Conservation (phyloP, 257 asterid species). For the Solanum pennellii region DNA sequence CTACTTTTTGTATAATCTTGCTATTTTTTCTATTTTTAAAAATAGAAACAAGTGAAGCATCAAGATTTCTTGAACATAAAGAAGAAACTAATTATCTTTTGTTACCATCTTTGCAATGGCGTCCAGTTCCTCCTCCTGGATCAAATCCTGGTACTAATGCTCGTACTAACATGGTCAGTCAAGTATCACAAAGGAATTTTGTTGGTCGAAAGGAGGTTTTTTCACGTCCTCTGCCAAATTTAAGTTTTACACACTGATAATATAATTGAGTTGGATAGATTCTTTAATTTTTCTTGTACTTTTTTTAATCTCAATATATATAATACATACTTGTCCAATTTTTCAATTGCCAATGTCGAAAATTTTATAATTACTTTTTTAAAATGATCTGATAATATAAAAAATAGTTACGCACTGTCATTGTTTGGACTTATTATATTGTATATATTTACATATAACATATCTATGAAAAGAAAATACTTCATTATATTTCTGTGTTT, state of each 20-base stretch:
- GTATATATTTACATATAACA: not conserved
- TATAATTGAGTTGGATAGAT: not conserved
- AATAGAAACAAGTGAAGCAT: constrained; percentile 6
- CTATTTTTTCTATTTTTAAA: not conserved
- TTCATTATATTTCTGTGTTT: not conserved
- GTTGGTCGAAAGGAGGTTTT: not conserved
- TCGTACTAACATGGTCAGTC: not conserved
- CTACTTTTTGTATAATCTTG: not conserved
- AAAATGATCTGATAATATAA: not conserved
- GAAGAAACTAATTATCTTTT: constrained; percentile 4
- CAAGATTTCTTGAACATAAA: constrained; percentile 31
- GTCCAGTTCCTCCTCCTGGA: not conserved
- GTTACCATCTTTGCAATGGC: not conserved
- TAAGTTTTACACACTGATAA: not conserved
- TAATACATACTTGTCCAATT: not conserved
- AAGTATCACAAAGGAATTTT: not conserved
- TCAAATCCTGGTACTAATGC: not conserved
- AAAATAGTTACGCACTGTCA: not conserved
- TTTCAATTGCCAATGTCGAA: not conserved
- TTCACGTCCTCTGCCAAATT: not conserved
- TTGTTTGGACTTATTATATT: not conserved
- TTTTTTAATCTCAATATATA: not conserved
- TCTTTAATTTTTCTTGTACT: not conserved
- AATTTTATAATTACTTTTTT: not conserved
- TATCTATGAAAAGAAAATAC: not conserved